These are phyloP conservation scores for Fusarium nematophilum DNA, from an alignment of 2,329 filamentous ascomycete genomes.

Conservation along the genomic window DNA sequence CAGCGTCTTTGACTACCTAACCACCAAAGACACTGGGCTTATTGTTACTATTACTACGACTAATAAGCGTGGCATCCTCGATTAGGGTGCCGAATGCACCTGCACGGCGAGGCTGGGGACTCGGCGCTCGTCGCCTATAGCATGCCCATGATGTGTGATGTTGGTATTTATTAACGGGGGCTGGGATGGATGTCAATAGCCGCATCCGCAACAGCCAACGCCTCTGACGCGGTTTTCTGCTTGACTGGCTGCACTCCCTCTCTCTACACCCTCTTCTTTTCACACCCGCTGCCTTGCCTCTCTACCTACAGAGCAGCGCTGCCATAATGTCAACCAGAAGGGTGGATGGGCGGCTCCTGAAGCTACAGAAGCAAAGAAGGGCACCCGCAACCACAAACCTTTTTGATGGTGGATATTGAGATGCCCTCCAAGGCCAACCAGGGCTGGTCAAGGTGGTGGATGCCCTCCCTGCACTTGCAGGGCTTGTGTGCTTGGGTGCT, in stretches of 20 bases:
- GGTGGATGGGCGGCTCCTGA: conserved; percentile 12
- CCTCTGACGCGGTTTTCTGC: conserved; percentile 38
- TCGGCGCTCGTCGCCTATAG: not conserved
- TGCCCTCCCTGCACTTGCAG: conserved; percentile 40
- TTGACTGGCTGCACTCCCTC: not conserved
- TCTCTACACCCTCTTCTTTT: conserved; percentile 12
- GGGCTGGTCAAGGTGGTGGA: conserved; percentile 28
- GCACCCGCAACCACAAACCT: too few relatives aligned
- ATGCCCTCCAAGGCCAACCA: not conserved
- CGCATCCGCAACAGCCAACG: conserved; percentile 27
- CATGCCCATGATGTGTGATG: conserved; percentile 31
- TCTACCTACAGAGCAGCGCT: not conserved
- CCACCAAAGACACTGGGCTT: too few relatives aligned
- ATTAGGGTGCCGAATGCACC: too few relatives aligned
- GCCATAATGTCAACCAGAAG: not conserved
- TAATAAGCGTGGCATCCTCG: too few relatives aligned
- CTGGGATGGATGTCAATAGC: conserved; percentile 32
- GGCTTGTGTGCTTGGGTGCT: conserved; percentile 31
- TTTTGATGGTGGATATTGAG: conserved; percentile 15
- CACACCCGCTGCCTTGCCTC: conserved; percentile 1
- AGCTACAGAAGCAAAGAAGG: conserved; percentile 8
- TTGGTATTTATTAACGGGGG: conserved; percentile 33
- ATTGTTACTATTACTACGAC: too few relatives aligned
- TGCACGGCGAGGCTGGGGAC: conserved; percentile 7
- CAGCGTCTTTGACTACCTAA: too few relatives aligned